Evolutionary conservation across 148 eudicot species (phyloP).

Genomic region (Fagopyrum tataricum): DNA sequence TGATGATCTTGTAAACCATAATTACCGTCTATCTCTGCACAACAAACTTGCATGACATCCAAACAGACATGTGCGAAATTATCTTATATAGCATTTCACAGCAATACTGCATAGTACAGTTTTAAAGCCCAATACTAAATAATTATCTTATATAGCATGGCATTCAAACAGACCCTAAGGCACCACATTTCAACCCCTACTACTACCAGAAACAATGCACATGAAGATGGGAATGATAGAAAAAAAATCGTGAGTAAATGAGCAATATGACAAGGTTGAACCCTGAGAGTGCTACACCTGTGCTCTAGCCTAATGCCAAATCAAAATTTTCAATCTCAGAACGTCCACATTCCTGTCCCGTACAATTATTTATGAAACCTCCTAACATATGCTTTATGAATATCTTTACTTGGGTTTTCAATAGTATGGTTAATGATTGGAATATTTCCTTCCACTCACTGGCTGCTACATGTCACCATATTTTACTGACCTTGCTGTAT

Average conservation of each 20-base stretch:
- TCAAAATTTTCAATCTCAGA: background rate
- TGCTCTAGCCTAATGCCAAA: background rate
- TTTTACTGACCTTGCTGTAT: background rate
- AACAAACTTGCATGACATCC: background rate
- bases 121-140: no score
- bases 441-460: background rate
- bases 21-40: background rate
- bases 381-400: background rate
- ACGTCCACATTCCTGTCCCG: background rate
- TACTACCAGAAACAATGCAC: background rate
- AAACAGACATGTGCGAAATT: no score
- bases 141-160: no score
- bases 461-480: background rate
- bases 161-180: no score
- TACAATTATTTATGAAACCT: background rate
- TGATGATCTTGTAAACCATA: background rate
- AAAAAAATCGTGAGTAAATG: no score
- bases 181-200: no score
- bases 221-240: background rate
- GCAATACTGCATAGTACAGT: no score
- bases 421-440: background rate
- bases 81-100: no score
- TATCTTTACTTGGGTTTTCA: background rate
- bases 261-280: background rate
- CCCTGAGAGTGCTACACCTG: background rate